A percentile compares a stretch with the other conserved stretches of the same genome.
Conservation (phyloP, 495 filamentous ascomycete species). For the Tuber melanosporum region DNA sequence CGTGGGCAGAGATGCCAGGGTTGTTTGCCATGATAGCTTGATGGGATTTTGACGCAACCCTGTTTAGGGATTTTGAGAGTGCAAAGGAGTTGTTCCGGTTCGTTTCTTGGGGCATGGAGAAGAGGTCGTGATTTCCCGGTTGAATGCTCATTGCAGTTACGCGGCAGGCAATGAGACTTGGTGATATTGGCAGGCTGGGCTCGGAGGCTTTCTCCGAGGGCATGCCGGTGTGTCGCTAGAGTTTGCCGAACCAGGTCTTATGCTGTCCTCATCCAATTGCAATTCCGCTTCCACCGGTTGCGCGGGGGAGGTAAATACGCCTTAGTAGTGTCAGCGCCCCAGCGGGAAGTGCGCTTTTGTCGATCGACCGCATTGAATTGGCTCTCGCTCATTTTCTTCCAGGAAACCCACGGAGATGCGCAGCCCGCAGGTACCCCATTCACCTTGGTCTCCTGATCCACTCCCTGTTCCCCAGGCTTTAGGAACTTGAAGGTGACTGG, state of each 20-base stretch:
- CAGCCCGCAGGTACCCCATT: constrained; percentile 33
- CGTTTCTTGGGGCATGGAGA: not conserved
- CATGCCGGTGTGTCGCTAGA: constrained; percentile 11
- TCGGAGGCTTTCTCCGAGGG: not conserved
- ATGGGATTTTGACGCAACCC: constrained; percentile 71
- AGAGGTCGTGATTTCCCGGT: not conserved
- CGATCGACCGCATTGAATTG: constrained; percentile 88
- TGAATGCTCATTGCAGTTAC: not conserved
- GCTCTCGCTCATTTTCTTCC: constrained; percentile 90
- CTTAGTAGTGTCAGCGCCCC: constrained; percentile 77
- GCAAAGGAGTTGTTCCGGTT: not conserved
- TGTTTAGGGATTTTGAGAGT: constrained; percentile 54
- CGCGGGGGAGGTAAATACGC: constrained; percentile 75
- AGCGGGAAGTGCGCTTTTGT: constrained; percentile 57
- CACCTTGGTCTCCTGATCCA: constrained; percentile 38
- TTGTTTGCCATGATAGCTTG: constrained; percentile 68
- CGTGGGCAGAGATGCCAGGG: constrained; percentile 45
- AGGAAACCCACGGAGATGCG: constrained; percentile 55
- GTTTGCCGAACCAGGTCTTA: constrained; percentile 67
- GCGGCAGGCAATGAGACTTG: not conserved
- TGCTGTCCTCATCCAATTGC: constrained; percentile 81
- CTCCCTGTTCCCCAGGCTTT: constrained; percentile 64
- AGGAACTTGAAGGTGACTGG: constrained; percentile 69
- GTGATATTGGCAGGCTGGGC: not conserved
- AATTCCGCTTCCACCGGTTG: constrained; percentile 57